phyloP scores from a whole-genome alignment of 1,284 basidiomycete species.

The Ceratobasidium sp. region DNA sequence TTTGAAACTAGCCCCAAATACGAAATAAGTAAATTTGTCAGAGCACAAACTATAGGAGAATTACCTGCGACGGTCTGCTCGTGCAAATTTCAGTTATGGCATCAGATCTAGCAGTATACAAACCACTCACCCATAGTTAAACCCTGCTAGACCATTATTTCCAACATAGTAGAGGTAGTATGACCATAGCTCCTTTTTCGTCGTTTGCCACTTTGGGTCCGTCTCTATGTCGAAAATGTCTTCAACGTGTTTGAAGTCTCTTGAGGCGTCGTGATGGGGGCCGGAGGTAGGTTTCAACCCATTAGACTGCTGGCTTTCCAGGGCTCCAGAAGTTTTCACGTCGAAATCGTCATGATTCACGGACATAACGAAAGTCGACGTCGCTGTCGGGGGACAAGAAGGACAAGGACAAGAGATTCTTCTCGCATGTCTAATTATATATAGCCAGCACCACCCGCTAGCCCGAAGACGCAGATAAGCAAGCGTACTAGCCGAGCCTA shows the following conservation, averaged over 20 bases:
- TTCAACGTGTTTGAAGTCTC: constrained; percentile 17
- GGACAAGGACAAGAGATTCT: neutral
- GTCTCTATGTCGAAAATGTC: constrained; percentile 42
- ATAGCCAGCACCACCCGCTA: neutral
- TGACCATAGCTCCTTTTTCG: constrained; percentile 72
- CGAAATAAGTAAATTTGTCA: neutral
- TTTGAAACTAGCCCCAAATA: constrained; percentile 70
- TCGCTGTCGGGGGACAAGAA: neutral
- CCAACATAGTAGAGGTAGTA: constrained; percentile 82
- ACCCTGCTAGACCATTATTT: constrained; percentile 77
- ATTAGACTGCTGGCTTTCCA: constrained; percentile 5
- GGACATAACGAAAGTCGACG: neutral
- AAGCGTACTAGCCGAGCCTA: constrained; percentile 4
- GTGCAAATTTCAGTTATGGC: neutral
- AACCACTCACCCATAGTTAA: constrained; percentile 76
- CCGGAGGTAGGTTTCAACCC: neutral
- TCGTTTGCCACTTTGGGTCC: constrained; percentile 62
- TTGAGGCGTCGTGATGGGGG: neutral
- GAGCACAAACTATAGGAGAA: neutral
- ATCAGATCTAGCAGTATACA: constrained; percentile 50
- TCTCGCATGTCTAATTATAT: constrained; percentile 1
- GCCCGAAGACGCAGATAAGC: constrained; percentile 4
- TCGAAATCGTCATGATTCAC: neutral
- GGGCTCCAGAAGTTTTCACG: neutral
- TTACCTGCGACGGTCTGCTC: constrained; percentile 32